These are phyloP conservation scores for Nitzschia sp. DNA, from an alignment of 108 stramenopile genomes.

Conservation along the genomic window DNA sequence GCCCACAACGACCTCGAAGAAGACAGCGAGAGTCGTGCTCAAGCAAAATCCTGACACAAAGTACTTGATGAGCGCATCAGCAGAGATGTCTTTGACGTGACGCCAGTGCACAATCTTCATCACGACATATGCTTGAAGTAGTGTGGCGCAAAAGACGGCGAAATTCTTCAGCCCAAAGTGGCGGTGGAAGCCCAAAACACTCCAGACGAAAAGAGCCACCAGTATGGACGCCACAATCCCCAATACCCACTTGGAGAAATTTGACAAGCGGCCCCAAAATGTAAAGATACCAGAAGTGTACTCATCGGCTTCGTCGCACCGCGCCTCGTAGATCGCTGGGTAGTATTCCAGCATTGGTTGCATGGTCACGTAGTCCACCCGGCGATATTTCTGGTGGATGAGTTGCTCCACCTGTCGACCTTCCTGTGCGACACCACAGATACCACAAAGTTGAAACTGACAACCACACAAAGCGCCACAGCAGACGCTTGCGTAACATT, in stretches of 20 bases:
- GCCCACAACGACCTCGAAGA: constrained; percentile 58
- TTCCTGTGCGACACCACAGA: constrained; percentile 83
- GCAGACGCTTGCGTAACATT: constrained; percentile 37
- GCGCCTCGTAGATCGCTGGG: constrained; percentile 42
- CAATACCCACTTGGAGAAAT: constrained; percentile 24
- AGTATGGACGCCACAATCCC: background rate
- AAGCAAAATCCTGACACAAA: constrained; percentile 75
- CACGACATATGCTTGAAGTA: constrained; percentile 55
- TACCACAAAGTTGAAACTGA: constrained; percentile 68
- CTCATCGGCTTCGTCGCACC: constrained; percentile 4
- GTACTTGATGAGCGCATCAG: constrained; percentile 83
- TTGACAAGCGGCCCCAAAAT: constrained; percentile 29
- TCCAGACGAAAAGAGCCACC: constrained; percentile 19
- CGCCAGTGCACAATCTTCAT: constrained; percentile 63
- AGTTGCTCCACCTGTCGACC: constrained; percentile 65
- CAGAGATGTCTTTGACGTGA: constrained; percentile 53
- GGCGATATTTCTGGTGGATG: constrained; percentile 46
- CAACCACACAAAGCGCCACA: constrained; percentile 40
- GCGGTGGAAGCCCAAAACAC: constrained; percentile 30
- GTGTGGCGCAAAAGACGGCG: constrained; percentile 50
- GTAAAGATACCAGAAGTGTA: background rate
- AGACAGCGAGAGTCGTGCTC: constrained; percentile 66
- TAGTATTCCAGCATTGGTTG: constrained; percentile 72
- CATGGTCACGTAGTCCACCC: constrained; percentile 80
- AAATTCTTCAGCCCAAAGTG: constrained; percentile 31